These are phyloP conservation scores for Cystobasidiaceae sp. DNA, from an alignment of 1,284 basidiomycete species.

Conservation along the genomic window DNA sequence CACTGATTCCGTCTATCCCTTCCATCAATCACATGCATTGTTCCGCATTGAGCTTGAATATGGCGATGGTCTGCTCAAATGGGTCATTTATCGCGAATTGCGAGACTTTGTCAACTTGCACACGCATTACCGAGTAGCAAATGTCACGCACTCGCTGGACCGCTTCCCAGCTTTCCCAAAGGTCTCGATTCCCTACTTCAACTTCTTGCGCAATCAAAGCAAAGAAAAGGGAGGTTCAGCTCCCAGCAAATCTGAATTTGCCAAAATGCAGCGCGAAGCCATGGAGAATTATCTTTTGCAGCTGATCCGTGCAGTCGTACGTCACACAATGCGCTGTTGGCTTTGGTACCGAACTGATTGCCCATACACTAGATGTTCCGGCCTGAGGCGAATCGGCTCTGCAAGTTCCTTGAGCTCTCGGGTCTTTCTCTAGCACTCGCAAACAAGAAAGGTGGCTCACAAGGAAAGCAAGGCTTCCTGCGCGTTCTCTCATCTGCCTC, in stretches of 20 bases:
- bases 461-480: conserved; percentile 87
- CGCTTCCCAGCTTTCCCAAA: conserved; percentile 87
- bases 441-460: conserved; percentile 66
- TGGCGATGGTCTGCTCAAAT: conserved; percentile 86
- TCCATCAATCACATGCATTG: conserved; percentile 69
- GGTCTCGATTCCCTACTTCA: conserved; percentile 80
- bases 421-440: conserved; percentile 79
- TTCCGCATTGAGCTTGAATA: conserved; percentile 91
- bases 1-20: conserved; percentile 76
- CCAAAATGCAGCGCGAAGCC: conserved; percentile 68
- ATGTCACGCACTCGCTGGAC: conserved; percentile 51
- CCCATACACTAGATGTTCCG: conserved; percentile 74
- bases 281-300: conserved; percentile 85
- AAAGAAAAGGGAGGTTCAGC: conserved; percentile 51
- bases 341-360: too few species aligned
- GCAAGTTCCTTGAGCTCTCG: conserved; percentile 92
- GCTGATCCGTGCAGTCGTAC: conserved; percentile 79
- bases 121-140: conserved; percentile 82
- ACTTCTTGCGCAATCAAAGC: conserved; percentile 53
- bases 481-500: conserved; percentile 50
- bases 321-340: too few species aligned
- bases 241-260: conserved; percentile 63
- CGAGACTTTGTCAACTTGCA: conserved; percentile 89
- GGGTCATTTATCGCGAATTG: conserved; percentile 93
- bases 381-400: conserved; percentile 83